Base-by-base conservation (phyloP, 805 yeast species). In the Ogataea salicorniae region DNA sequence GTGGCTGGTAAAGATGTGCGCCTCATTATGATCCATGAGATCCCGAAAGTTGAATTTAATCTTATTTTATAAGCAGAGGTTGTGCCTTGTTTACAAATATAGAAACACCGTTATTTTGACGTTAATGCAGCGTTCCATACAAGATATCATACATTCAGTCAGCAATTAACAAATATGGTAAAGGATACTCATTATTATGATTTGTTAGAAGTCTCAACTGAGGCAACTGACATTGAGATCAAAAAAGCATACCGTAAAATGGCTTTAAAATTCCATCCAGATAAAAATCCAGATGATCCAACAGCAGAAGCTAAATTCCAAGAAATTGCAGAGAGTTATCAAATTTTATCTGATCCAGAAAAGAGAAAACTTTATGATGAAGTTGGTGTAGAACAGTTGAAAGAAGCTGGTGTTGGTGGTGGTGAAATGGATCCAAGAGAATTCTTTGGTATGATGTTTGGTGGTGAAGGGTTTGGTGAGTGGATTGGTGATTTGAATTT, bases 401-500 rank as follows among this genome's bases (percentile, higher is more conserved):
- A 49, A n/a, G 50, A 53, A 23, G 52, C 50, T 7, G 67, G 66
- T 18, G 83, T 85, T 15, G 78, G 83, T 31, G 85, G 87, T 1
- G 73, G 71, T 43, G 87, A 83, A 52, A 89, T 81, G 55, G 92
- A 85, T 62, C 87, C 92, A 2, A 72, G 79, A 38, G 89, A 83
- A 59, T 81, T 82, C 56, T 84, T 83, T 62, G 73, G 83, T 4
- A 75, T 75, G 70, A 83, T 84, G 49, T 83, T 90, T 66, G 97
- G 97, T 40, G 97, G 97, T 42, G 95, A 86, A 47, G 95, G 94
- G 2, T 90, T 91, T 66, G 77, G 73, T 34, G 83, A 84, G 42
- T 84, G 90, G 75, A 87, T 92, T 57, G 99, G 99, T 5, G 96
- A 94, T 63, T 69, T 90, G 51, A 79, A 90, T 29, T 73, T 91